Percentiles rank a stretch among this genome's conserved stretches.
phyloP scores from a whole-genome alignment of 2,329 filamentous ascomycete genomes.

The Emmonsia crescens region DNA sequence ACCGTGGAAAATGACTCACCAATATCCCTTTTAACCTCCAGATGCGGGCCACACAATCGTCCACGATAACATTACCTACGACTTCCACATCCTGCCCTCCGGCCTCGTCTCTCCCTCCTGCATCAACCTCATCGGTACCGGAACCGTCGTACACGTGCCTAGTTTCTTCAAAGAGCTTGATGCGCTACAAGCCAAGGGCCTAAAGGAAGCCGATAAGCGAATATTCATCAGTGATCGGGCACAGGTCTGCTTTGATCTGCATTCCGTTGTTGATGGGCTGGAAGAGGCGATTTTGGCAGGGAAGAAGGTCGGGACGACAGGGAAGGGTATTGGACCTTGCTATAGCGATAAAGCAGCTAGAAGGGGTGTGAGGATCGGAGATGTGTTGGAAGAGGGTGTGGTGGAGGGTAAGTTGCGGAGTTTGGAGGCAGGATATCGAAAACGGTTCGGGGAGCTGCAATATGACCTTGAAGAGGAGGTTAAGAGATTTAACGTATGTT shows the following conservation, averaged over 20 bases:
- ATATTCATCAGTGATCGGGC: slow-evolving; percentile 36
- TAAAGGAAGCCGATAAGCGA: slow-evolving; percentile 30
- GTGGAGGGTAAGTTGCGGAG: slow-evolving; percentile 46
- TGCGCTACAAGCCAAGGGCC: slow-evolving; percentile 34
- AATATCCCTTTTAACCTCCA: slow-evolving; percentile 10
- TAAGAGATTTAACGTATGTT: slow-evolving; percentile 41
- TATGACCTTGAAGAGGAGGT: slow-evolving; percentile 54
- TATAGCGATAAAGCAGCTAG: slow-evolving; percentile 54
- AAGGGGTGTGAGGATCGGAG: slow-evolving; percentile 47
- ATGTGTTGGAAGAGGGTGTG: slow-evolving; percentile 45
- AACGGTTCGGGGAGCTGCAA: slow-evolving; percentile 47
- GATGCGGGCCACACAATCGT: slow-evolving; percentile 41
- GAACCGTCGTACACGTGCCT: slow-evolving; percentile 38
- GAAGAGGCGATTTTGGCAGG: slow-evolving; percentile 35
- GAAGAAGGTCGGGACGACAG: slow-evolving; percentile 39
- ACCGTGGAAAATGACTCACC: neutral
- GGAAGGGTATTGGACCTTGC: slow-evolving; percentile 45
- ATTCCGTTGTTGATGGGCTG: slow-evolving; percentile 28
- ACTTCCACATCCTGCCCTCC: slow-evolving; percentile 39
- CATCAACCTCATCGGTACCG: slow-evolving; percentile 38
- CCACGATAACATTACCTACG: slow-evolving; percentile 36
- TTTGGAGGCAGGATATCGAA: slow-evolving; percentile 43
- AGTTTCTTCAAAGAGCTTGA: slow-evolving; percentile 39
- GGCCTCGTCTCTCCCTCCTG: slow-evolving; percentile 33
- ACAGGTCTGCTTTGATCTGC: slow-evolving; percentile 15